A percentile compares a stretch with the other conserved stretches of the same genome.
These are phyloP conservation scores for Trapa bicornis DNA, from an alignment of 345 rosid species.

Conservation along the genomic window DNA sequence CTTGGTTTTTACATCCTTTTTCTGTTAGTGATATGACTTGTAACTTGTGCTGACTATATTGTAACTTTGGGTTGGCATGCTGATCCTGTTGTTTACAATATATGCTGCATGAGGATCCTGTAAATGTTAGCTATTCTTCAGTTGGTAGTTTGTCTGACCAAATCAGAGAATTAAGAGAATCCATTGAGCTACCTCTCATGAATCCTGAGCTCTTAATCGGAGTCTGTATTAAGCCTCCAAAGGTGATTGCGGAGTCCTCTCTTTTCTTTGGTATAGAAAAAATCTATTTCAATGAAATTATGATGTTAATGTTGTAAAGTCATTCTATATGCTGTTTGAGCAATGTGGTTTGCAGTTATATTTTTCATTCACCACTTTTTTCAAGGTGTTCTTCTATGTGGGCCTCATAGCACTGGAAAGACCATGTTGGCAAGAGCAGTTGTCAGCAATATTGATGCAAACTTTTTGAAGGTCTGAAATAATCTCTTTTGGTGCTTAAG, in stretches of 20 bases:
- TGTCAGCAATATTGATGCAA: constrained; percentile 95
- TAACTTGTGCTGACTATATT: background rate
- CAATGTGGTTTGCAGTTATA: background rate
- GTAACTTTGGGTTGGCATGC: constrained; percentile 47
- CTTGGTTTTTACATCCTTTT: background rate
- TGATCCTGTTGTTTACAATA: constrained; percentile 89
- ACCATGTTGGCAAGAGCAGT: constrained; percentile 94
- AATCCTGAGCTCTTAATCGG: constrained; percentile 91
- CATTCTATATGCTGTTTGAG: background rate
- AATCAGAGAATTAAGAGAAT: constrained; percentile 88
- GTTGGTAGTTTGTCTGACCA: constrained; percentile 95
- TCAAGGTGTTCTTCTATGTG: constrained; percentile 94
- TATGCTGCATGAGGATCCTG: constrained; percentile 97
- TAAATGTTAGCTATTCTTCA: constrained; percentile 89
- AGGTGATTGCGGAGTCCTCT: constrained; percentile 27
- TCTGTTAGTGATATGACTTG: background rate
- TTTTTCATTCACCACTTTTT: constrained; percentile 6
- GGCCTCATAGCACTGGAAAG: constrained; percentile 99
- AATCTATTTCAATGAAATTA: background rate
- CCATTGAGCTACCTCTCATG: constrained; percentile 93
- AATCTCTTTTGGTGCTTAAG: background rate
- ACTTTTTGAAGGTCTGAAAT: constrained; percentile 67
- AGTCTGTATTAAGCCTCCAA: constrained; percentile 95
- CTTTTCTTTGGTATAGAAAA: background rate
- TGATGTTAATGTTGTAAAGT: background rate